Evolutionary conservation across 305 asterid genomes (phyloP).

Genomic region (Caryopteris hybrid): DNA sequence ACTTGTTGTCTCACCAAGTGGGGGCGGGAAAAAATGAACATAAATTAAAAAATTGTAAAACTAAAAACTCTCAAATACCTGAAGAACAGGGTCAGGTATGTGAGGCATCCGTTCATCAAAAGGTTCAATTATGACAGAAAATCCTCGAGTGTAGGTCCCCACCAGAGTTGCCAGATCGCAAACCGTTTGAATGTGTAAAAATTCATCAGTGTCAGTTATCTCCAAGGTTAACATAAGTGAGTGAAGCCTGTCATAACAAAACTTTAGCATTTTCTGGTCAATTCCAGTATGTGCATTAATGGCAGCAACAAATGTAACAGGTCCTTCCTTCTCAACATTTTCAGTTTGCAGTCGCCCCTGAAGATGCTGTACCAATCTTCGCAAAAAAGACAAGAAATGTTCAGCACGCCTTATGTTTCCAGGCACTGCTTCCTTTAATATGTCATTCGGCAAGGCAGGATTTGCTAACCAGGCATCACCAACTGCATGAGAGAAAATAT

Average conservation of each 20-base stretch:
- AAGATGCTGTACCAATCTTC: conserved; percentile 86
- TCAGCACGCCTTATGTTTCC: conserved; percentile 98
- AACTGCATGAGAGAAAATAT: conserved; percentile 41
- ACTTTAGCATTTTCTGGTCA: conserved; percentile 85
- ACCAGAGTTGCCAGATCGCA: conserved; percentile 97
- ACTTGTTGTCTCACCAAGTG: not conserved
- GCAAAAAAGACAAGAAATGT: conserved; percentile 88
- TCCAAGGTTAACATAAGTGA: conserved; percentile 91
- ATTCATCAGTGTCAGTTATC: conserved; percentile 93
- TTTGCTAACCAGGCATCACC: conserved; percentile 79
- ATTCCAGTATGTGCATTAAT: conserved; percentile 87
- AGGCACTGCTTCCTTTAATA: conserved; percentile 94
- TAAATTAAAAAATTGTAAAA: not conserved
- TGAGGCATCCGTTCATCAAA: conserved; percentile 98
- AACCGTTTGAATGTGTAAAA: conserved; percentile 84
- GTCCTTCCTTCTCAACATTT: conserved; percentile 95
- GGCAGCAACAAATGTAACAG: conserved; percentile 88
- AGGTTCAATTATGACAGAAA: conserved; percentile 94
- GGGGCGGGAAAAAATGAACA: not conserved
- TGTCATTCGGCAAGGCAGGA: conserved; percentile 90
- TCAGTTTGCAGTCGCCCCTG: conserved; percentile 80
- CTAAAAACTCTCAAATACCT: conserved; percentile 50
- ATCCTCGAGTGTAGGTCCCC: conserved; percentile 91
- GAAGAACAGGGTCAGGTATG: conserved; percentile 96
- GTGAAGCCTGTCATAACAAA: conserved; percentile 94